Conservation (phyloP, 306 rosid genomes). For the peach (Prunus persica) region DNA sequence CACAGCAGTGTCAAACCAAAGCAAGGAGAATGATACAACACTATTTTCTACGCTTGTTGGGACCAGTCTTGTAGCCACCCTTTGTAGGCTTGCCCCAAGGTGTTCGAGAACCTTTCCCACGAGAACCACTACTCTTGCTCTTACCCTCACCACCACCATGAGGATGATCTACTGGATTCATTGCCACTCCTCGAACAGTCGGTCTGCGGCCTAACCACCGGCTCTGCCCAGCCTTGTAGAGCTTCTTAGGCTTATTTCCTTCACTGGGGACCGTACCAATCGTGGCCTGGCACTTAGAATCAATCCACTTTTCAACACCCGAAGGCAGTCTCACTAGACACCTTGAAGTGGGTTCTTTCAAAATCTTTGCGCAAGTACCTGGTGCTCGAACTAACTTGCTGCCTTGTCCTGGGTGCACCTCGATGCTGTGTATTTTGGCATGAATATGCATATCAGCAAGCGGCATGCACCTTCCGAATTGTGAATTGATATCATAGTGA, state of each 20-base stretch:
- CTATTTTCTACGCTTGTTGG: slow-evolving; percentile 58
- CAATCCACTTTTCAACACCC: slow-evolving; percentile 59
- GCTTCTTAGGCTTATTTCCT: slow-evolving; percentile 57
- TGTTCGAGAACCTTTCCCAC: slow-evolving; percentile 53
- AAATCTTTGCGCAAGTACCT: slow-evolving; percentile 78
- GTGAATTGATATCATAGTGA: slow-evolving; percentile 70
- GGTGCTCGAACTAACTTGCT: slow-evolving; percentile 87
- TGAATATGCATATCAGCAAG: slow-evolving; percentile 78
- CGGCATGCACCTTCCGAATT: slow-evolving; percentile 83
- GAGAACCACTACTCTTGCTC: slow-evolving; percentile 68
- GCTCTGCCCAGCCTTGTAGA: slow-evolving; percentile 82
- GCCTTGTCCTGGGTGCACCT: slow-evolving; percentile 82
- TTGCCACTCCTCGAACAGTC: slow-evolving; percentile 78
- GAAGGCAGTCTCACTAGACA: slow-evolving; percentile 73
- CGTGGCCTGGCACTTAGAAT: slow-evolving; percentile 70
- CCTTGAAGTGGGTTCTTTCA: slow-evolving; percentile 63
- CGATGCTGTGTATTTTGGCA: slow-evolving; percentile 84
- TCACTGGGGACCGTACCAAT: slow-evolving; percentile 82
- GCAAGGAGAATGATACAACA: not conserved
- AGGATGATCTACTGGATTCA: slow-evolving; percentile 86
- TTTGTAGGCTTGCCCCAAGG: slow-evolving; percentile 89
- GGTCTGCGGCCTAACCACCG: slow-evolving; percentile 82
- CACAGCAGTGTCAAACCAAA: slow-evolving; percentile 4
- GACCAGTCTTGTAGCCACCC: slow-evolving; percentile 80
- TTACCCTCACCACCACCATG: slow-evolving; percentile 92